phyloP scores from a whole-genome alignment of 139 green algal species.

The Chlamydomonas applanata region DNA sequence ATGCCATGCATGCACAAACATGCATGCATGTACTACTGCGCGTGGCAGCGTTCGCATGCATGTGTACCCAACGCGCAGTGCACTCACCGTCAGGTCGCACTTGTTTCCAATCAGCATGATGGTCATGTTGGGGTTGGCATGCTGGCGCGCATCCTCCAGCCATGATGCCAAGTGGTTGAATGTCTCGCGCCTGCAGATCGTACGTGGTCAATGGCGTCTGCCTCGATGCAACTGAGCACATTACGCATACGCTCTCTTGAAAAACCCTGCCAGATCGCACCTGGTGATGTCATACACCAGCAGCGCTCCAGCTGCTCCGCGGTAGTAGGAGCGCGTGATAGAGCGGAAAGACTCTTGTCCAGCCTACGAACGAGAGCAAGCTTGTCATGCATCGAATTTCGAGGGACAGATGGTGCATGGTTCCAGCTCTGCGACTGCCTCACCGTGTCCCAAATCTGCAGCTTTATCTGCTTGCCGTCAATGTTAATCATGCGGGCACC shows the following conservation, averaged over 20 bases:
- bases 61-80: not conserved
- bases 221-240: not conserved
- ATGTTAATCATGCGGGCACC: conserved; percentile 98
- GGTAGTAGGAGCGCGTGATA: conserved; percentile 98
- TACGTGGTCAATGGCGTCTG: not conserved
- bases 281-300: conserved; percentile 99
- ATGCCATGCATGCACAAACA: not conserved
- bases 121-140: conserved; percentile 99
- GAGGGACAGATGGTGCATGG: not conserved
- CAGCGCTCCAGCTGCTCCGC: conserved; percentile 96
- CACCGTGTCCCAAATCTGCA: conserved; percentile 97
- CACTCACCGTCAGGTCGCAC: conserved; percentile 82
- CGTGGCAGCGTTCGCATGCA: not conserved
- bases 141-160: conserved; percentile 97
- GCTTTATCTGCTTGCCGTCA: conserved; percentile 97
- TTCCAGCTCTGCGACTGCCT: conserved; percentile 7
- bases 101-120: conserved; percentile 99
- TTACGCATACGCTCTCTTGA: not conserved
- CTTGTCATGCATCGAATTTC: not conserved
- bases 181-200: conserved; percentile 82
- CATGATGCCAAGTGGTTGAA: conserved; percentile 97
- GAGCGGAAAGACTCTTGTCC: conserved; percentile 97
- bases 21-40: not conserved
- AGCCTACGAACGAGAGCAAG: conserved; percentile 56
- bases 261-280: conserved; percentile 32